Conservation (phyloP, 2,329 filamentous ascomycete genomes). For the Diaporthe longicolla region DNA sequence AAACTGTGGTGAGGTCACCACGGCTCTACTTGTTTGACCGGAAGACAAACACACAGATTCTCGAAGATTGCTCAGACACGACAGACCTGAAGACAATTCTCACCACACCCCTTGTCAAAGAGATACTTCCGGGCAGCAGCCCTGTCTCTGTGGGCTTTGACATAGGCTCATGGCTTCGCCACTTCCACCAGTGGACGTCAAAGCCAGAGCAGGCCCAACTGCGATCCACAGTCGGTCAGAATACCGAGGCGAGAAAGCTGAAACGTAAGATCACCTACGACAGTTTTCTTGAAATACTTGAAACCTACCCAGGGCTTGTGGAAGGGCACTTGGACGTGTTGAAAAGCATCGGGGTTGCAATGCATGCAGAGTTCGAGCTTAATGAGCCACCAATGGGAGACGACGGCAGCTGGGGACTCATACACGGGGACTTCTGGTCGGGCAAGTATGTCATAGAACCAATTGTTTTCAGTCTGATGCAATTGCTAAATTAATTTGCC, state of each 20-base stretch:
- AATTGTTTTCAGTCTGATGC: too few relatives aligned
- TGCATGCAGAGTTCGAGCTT: slow-evolving; percentile 48
- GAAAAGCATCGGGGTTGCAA: slow-evolving; percentile 49
- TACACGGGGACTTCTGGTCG: slow-evolving; percentile 60
- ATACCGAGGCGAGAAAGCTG: slow-evolving; percentile 53
- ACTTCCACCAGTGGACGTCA: slow-evolving; percentile 54
- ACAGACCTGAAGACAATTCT: slow-evolving; percentile 53
- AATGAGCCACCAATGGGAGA: slow-evolving; percentile 35
- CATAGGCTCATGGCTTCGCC: slow-evolving; percentile 52
- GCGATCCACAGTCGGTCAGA: slow-evolving; percentile 45
- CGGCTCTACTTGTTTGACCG: slow-evolving; percentile 51
- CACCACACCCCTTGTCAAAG: slow-evolving; percentile 42
- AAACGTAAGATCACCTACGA: slow-evolving; percentile 57
- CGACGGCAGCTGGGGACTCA: slow-evolving; percentile 44
- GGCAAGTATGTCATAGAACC: slow-evolving; percentile 54
- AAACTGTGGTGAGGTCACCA: slow-evolving; percentile 49
- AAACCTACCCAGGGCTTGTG: slow-evolving; percentile 51
- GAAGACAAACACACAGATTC: slow-evolving; percentile 52
- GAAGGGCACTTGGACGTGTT: slow-evolving; percentile 48
- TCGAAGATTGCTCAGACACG: slow-evolving; percentile 54
- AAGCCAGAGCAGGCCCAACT: slow-evolving; percentile 45
- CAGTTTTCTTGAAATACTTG: slow-evolving; percentile 51
- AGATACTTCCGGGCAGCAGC: slow-evolving; percentile 42
- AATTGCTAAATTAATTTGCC: not conserved
- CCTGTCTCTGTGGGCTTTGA: slow-evolving; percentile 49